Conservation (phyloP, 768 basidiomycete species). For the Tulasnella sp. region DNA sequence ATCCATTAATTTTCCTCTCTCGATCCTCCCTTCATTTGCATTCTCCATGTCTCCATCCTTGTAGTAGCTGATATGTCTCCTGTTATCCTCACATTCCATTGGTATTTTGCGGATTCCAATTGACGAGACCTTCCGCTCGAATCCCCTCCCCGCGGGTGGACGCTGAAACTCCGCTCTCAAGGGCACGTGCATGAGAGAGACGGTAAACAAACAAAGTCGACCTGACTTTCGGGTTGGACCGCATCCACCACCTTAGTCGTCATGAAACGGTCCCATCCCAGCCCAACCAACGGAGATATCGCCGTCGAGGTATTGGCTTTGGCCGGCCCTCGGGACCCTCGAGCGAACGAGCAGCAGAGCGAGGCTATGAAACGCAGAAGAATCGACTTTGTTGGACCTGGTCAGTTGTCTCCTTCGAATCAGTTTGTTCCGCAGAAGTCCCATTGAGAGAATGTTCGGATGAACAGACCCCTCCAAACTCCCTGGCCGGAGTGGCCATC, state of each 20-base stretch:
- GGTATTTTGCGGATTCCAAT: neutral
- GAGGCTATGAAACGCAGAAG: neutral
- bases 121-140: neutral
- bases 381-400: neutral
- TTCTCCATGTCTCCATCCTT: neutral
- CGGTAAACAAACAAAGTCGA: neutral
- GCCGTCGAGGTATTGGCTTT: neutral
- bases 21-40: conserved; percentile 1
- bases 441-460: neutral
- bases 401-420: neutral
- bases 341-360: neutral
- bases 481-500: neutral
- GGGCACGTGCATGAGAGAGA: neutral
- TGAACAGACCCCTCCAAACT: neutral
- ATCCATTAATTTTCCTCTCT: conserved; percentile 2
- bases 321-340: neutral
- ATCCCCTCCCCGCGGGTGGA: too few relatives aligned
- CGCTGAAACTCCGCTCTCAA: too few relatives aligned
- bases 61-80: neutral
- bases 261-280: neutral
- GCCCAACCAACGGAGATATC: neutral
- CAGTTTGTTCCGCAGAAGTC: neutral
- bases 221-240: neutral
- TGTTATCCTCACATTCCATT: neutral
- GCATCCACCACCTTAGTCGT: neutral